A percentile compares a stretch with the other conserved stretches of the same genome.
phyloP scores from a whole-genome alignment of 2,329 filamentous ascomycete species.

The Remersonia thermophila region DNA sequence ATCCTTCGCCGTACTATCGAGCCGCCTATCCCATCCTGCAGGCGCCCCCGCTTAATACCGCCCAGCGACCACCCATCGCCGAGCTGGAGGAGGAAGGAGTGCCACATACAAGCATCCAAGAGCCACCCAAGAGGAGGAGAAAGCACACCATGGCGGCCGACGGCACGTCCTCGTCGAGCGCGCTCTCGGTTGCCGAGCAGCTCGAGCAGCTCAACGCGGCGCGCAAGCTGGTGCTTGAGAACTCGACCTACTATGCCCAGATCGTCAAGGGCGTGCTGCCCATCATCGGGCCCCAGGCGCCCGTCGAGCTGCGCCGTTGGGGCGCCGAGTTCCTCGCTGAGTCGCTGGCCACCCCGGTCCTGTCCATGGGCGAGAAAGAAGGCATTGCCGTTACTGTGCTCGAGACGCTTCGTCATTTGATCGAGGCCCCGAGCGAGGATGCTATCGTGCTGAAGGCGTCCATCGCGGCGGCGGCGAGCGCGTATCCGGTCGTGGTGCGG shows the following conservation, averaged over 20 bases:
- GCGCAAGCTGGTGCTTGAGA: constrained; percentile 75
- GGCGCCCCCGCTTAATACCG: too few relatives aligned
- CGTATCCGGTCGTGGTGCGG: constrained; percentile 83
- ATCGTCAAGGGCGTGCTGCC: constrained; percentile 90
- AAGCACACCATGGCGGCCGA: constrained; percentile 9
- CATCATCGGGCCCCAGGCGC: constrained; percentile 64
- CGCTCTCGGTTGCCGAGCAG: constrained; percentile 56
- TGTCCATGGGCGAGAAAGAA: constrained; percentile 68
- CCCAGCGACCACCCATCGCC: too few relatives aligned
- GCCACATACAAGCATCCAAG: too few relatives aligned
- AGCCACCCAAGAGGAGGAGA: too few relatives aligned
- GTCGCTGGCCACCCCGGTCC: constrained; percentile 83
- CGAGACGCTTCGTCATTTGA: constrained; percentile 58
- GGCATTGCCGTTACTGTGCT: constrained; percentile 65
- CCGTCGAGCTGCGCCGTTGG: constrained; percentile 82
- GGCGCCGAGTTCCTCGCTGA: constrained; percentile 92
- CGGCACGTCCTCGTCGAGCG: background rate
- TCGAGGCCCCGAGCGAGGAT: constrained; percentile 66
- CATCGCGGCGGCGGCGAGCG: constrained; percentile 79
- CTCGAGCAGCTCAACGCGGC: constrained; percentile 82
- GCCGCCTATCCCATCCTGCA: too few relatives aligned
- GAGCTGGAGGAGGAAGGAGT: too few relatives aligned
- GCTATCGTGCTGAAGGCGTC: constrained; percentile 69
- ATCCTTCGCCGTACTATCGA: too few relatives aligned
- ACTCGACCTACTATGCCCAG: constrained; percentile 78